Base-by-base conservation (phyloP, 345 rosid genomes). In the Cardiospermum halicacabum region DNA sequence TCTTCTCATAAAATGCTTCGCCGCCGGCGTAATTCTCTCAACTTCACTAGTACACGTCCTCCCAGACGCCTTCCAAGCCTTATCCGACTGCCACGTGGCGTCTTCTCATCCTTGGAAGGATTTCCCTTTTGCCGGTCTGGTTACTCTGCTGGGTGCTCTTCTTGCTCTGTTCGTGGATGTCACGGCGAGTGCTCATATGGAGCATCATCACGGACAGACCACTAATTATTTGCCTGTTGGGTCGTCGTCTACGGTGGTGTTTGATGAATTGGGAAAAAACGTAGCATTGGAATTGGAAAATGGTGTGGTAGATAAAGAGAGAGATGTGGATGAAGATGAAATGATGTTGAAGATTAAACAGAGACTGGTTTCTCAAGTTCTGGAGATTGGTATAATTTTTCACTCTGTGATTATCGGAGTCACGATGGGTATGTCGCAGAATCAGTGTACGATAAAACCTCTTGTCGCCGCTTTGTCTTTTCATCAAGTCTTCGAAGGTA, bases 351-450 rank as follows among this genome's bases (percentile, higher is more conserved):
- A 77, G 82, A 40, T 84, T 60, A 93, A 90, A 80, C 96, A 85
- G 82, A 84, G 74, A 42, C 65, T 93, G 78, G 95, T 93, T 49
- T 90, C 97, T 0, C 97, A 90, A 74, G 96, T 90, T 12, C 74
- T 93, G 83, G 98, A 93, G 58, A 85, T 93, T 18, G 98, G 98
- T 75, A 93, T 93, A 0, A 86, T 93, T 43, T 93, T 93, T 73
- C 98, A 93, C 47, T 90, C 97, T 6, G 95, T 90, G 69, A 90
- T 93, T 3, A 93, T 93, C 24, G 98, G 98, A 50, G 86, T 88
- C 22, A 90, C 98, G 0, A 80, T 90, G 98, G 98, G 98, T 16
- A 93, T 90, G 97, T 90, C 97, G 9, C 97, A 93, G 63, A 93
- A 93, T 42, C 72, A 84, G 82, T 93, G 98, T 60, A 93, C 97